A percentile compares a stretch with the other conserved stretches of the same genome.
Conservation (phyloP, 164 flowering plant species). For the Tinospora cordifolia region DNA sequence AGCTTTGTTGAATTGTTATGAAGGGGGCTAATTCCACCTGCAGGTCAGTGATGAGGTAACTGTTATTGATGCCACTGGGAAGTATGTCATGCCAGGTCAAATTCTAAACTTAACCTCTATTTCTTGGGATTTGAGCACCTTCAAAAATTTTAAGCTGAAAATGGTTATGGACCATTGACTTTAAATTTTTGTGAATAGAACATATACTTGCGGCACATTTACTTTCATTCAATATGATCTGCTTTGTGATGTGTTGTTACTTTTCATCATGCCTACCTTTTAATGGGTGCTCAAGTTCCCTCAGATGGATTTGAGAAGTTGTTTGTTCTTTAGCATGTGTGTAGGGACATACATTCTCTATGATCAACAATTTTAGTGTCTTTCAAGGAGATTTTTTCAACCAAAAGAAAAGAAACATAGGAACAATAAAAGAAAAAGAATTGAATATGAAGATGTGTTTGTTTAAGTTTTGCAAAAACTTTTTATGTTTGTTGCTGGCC, state of each 20-base stretch:
- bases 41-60: constrained; percentile 84
- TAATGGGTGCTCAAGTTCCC: background rate
- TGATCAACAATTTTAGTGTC: background rate
- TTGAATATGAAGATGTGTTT: no score
- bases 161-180: background rate
- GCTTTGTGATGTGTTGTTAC: background rate
- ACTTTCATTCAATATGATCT: background rate
- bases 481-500: no score
- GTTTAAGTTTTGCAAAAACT: no score
- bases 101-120: background rate
- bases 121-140: background rate
- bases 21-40: constrained; percentile 8
- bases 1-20: constrained; percentile 1
- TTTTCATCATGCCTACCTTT: background rate
- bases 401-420: background rate
- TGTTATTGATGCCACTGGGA: constrained; percentile 85
- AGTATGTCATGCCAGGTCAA: constrained; percentile 97
- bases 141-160: background rate
- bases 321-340: background rate
- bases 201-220: no score
- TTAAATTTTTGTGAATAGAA: no score
- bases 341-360: background rate
- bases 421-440: no score
- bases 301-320: background rate
- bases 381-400: background rate